These are phyloP conservation scores for Exophiala calicioides DNA, from an alignment of 2,329 filamentous ascomycete species.

Conservation along the genomic window DNA sequence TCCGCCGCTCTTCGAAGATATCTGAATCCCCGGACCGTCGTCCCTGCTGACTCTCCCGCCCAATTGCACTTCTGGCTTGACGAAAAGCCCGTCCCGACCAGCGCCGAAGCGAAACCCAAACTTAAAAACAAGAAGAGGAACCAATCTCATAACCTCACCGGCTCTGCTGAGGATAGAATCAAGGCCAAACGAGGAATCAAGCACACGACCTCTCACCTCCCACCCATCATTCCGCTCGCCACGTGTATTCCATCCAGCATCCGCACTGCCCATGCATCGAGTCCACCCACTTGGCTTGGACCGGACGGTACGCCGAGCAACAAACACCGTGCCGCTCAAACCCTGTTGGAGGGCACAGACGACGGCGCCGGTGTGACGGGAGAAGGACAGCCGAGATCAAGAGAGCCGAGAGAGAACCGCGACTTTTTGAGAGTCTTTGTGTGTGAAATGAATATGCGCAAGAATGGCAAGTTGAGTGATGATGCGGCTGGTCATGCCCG, in stretches of 20 bases:
- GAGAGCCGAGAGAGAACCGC: constrained; percentile 65
- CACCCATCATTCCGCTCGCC: constrained; percentile 63
- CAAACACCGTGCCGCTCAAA: constrained; percentile 35
- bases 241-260: constrained; percentile 52
- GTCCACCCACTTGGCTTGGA: constrained; percentile 38
- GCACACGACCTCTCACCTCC: constrained; percentile 35
- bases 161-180: constrained; percentile 3
- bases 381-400: constrained; percentile 48
- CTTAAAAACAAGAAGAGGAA: constrained; percentile 26
- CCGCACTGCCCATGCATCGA: constrained; percentile 32
- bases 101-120: constrained; percentile 11
- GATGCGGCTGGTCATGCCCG: constrained; percentile 57
- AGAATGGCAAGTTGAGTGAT: constrained; percentile 61
- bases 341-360: constrained; percentile 13
- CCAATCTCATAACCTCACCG: constrained; percentile 27
- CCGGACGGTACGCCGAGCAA: constrained; percentile 33
- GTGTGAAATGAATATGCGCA: constrained; percentile 68
- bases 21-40: constrained; percentile 51
- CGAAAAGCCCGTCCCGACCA: constrained; percentile 23
- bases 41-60: constrained; percentile 40
- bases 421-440: constrained; percentile 66
- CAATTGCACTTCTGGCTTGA: constrained; percentile 49
- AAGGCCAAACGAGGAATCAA: not conserved
- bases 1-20: constrained; percentile 61
- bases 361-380: constrained; percentile 13